Base-by-base conservation (phyloP, 2,329 filamentous ascomycete genomes). In the Cryphonectria radicalis region DNA sequence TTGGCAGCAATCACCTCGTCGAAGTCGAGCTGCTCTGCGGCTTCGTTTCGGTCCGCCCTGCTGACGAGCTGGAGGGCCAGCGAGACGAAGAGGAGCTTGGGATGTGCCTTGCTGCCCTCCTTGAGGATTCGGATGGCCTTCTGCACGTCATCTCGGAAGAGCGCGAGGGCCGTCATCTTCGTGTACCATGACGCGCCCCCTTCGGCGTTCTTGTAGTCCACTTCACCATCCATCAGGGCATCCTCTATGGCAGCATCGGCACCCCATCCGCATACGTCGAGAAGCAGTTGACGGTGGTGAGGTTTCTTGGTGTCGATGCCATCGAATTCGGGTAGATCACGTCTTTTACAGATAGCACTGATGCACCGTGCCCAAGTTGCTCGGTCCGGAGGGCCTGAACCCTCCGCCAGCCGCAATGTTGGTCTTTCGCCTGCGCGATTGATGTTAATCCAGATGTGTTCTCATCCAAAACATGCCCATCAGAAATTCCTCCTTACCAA, bases 251-350 rank as follows among this genome's bases (percentile, higher is more conserved):
- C 89, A 87, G 77, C 91, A 94, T 32, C 94, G 89, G 60, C 46
- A 1, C 92, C 89, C 89, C 92, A 93, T 64, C 89, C 87, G 77
- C 92, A 95, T 28, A 95, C 89, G 50, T 91, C 89, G 6, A 96
- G 86, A 72, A 92, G 94, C 5, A 95, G 84, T 77, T 93, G 91
- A 63, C 93, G 86, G 76, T 94, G 92, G 65, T 91, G 87, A 0
- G 92, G 89, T 74, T 87, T 91, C 66, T 85, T 85, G 0, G 93
- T 94, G 4, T 85, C 78, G 4, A 87, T 82, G 3, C 91, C 91
- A 66, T 90, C 86, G 74, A 91, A 93, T 13, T 85, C 83, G 17
- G 89, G 86, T n/a, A 92, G 82, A 3, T 86, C 85, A 22, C 87
- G 87, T 72, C 87, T 88, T 71, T 89, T 88, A 75, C 90, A 92